A percentile compares a stretch with the other conserved stretches of the same genome.
Conservation (phyloP, 129 eudicot species). For the Artemisia annua region DNA sequence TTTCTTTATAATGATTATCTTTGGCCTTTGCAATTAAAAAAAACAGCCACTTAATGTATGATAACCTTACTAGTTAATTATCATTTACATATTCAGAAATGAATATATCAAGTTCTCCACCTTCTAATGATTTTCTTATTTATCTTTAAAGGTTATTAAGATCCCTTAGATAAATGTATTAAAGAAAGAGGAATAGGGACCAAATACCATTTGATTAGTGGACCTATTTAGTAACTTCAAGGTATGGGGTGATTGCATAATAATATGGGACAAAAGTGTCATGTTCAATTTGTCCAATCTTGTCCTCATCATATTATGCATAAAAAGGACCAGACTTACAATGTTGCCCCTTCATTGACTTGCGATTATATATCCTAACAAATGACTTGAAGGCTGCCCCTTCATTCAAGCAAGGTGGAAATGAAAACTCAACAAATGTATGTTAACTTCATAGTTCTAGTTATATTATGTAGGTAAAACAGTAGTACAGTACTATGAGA, state of each 20-base stretch:
- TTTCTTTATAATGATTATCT: too few relatives aligned
- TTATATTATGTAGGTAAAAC: not conserved
- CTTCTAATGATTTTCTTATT: too few relatives aligned
- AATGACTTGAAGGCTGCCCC: not conserved
- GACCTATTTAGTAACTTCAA: constrained; percentile 25
- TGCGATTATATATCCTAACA: not conserved
- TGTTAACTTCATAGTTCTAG: not conserved
- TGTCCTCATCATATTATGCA: constrained; percentile 21
- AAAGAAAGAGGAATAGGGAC: not conserved
- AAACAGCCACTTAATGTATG: too few relatives aligned
- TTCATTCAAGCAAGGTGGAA: not conserved
- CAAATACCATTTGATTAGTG: constrained; percentile 26
- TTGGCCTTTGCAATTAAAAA: too few relatives aligned
- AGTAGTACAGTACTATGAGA: too few relatives aligned
- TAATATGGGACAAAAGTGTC: constrained; percentile 26
- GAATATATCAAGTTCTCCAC: too few relatives aligned
- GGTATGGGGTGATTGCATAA: constrained; percentile 21
- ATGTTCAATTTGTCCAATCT: constrained; percentile 23
- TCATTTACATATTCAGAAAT: too few relatives aligned
- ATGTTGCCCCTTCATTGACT: constrained; percentile 21
- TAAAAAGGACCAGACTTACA: constrained; percentile 23
- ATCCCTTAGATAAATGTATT: too few relatives aligned
- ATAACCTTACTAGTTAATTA: too few relatives aligned
- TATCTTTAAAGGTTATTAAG: too few relatives aligned
- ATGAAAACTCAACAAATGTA: constrained; percentile 5